Conservation (phyloP, 2,329 filamentous ascomycete species). For the Onygenales sp. region DNA sequence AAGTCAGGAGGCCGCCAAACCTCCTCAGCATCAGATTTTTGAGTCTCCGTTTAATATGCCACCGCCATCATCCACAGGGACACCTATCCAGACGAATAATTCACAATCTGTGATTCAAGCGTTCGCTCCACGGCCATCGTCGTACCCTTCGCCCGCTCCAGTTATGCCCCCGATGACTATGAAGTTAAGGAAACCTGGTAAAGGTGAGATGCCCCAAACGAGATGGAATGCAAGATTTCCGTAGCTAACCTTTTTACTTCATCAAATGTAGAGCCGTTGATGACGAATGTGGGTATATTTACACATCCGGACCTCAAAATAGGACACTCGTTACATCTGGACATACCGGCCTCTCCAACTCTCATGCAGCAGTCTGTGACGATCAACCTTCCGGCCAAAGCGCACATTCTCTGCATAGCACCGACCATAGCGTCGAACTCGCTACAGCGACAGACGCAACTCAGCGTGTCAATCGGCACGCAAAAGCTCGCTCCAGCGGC, state of each 20-base stretch:
- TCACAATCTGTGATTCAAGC: neutral
- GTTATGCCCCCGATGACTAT: neutral
- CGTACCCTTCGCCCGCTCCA: neutral
- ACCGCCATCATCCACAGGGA: neutral
- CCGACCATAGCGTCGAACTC: slow-evolving; percentile 55
- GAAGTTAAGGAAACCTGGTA: neutral
- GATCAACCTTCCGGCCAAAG: slow-evolving; percentile 55
- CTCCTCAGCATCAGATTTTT: neutral
- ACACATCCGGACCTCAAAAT: slow-evolving; percentile 59
- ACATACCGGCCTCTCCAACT: slow-evolving; percentile 55
- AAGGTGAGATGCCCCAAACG: neutral
- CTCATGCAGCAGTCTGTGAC: slow-evolving; percentile 64
- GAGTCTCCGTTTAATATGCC: slow-evolving; percentile 1
- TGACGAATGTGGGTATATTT: slow-evolving; percentile 55
- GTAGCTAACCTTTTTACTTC: neutral
- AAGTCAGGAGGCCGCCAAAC: neutral
- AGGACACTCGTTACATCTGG: slow-evolving; percentile 52
- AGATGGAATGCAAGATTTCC: neutral
- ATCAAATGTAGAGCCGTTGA: slow-evolving; percentile 36
- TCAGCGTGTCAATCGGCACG: slow-evolving; percentile 64
- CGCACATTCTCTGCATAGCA: slow-evolving; percentile 62
- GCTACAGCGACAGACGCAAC: slow-evolving; percentile 61
- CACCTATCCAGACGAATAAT: neutral
- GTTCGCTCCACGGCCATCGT: neutral
- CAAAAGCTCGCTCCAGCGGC: slow-evolving; percentile 51